phyloP scores from a whole-genome alignment of 495 filamentous ascomycete genomes.

The Astrothelium macrocarpum region DNA sequence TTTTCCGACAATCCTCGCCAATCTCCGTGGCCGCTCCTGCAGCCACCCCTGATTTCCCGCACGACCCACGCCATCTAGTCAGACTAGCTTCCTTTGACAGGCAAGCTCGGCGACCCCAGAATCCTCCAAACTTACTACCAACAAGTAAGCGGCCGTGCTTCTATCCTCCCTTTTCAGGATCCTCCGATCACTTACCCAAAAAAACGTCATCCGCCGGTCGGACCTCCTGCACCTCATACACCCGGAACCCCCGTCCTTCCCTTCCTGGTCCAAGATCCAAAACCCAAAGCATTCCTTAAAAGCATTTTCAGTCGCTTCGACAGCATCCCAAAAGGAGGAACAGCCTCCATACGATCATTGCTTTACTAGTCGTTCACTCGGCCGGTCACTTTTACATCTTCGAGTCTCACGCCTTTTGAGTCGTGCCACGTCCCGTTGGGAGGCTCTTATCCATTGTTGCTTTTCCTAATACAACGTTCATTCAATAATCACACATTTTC shows the following conservation, averaged over 20 bases:
- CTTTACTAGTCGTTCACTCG: neutral
- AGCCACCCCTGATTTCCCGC: conserved; percentile 3
- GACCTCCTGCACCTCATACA: neutral
- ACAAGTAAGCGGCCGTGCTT: conserved; percentile 5
- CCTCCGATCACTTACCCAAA: conserved; percentile 3
- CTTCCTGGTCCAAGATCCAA: neutral
- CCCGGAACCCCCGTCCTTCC: conserved; percentile 1
- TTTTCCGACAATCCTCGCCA: neutral
- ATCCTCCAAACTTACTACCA: conserved; percentile 7
- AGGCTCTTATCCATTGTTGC: neutral
- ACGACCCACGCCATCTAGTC: neutral
- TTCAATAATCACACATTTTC: neutral
- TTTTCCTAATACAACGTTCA: neutral
- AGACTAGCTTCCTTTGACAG: conserved; percentile 6
- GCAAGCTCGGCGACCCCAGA: conserved; percentile 5
- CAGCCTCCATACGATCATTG: conserved; percentile 2
- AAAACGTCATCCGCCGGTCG: conserved; percentile 6
- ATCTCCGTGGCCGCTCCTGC: neutral
- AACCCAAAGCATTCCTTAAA: neutral
- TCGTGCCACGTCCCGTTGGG: neutral
- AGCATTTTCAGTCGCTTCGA: conserved; percentile 2
- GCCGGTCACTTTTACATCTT: neutral
- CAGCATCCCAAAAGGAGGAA: neutral
- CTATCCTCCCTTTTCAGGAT: neutral
- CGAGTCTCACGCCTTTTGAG: neutral